Conservation (phyloP, 2,329 filamentous ascomycete species). For the Monosporascus sp. region DNA sequence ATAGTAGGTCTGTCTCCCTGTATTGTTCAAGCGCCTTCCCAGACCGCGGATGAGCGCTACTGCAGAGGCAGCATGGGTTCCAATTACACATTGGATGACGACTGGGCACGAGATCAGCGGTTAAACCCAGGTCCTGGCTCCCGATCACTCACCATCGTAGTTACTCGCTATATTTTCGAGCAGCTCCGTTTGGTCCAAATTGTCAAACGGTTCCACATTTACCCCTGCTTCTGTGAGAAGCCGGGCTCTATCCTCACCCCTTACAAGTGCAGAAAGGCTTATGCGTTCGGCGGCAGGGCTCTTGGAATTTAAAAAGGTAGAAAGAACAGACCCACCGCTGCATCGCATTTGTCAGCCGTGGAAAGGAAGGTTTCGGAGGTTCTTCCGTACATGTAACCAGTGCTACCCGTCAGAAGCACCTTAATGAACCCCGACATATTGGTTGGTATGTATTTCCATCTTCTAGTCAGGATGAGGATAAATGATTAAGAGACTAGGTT, state of each 20-base stretch:
- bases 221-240: background rate
- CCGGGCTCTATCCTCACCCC: slow-evolving; percentile 14
- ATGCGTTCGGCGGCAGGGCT: slow-evolving; percentile 4
- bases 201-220: background rate
- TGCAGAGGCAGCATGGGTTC: slow-evolving; percentile 32
- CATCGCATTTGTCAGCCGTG: background rate
- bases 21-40: slow-evolving; percentile 27
- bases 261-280: slow-evolving; percentile 17
- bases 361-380: background rate
- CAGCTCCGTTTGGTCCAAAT: slow-evolving; percentile 7
- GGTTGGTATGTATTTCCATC: background rate
- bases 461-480: too few relatives aligned
- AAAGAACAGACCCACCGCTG: slow-evolving; percentile 15
- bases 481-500: too few relatives aligned
- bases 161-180: slow-evolving; percentile 3
- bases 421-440: background rate
- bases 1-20: slow-evolving; percentile 4
- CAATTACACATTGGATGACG: slow-evolving; percentile 38
- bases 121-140: background rate
- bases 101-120: slow-evolving; percentile 12
- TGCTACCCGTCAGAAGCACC: slow-evolving; percentile 20
- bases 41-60: slow-evolving; percentile 39
- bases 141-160: background rate
- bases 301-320: slow-evolving; percentile 12
- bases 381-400: slow-evolving; percentile 14